A percentile compares a stretch with the other conserved stretches of the same genome.
These are phyloP conservation scores for Talaromyces marneffei DNA, from an alignment of 2,329 filamentous ascomycete genomes.

Conservation along the genomic window DNA sequence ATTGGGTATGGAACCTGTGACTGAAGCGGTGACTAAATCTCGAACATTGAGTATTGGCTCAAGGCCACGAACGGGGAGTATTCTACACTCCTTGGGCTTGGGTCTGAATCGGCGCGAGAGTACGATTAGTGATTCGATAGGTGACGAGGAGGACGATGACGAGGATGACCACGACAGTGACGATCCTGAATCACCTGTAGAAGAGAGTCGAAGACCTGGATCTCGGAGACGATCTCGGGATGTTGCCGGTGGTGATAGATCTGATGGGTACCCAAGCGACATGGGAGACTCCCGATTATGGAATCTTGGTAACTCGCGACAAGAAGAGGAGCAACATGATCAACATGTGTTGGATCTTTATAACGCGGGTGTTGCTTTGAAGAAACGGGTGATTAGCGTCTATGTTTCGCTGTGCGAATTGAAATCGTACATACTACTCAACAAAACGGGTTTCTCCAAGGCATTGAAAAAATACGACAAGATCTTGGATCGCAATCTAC, in stretches of 20 bases:
- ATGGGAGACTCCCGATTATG: conserved; percentile 32
- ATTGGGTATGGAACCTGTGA: conserved; percentile 39
- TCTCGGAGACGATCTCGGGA: conserved; percentile 19
- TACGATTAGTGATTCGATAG: conserved; percentile 47
- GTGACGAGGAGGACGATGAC: conserved; percentile 42
- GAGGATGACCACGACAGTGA: conserved; percentile 51
- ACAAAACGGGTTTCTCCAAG: conserved; percentile 93
- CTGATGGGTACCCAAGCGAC: conserved; percentile 28
- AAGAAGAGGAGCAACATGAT: conserved; percentile 73
- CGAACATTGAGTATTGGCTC: conserved; percentile 38
- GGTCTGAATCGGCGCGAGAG: conserved; percentile 41
- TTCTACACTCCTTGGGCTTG: conserved; percentile 49
- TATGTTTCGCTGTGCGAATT: conserved; percentile 94
- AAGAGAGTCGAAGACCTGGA: conserved; percentile 30
- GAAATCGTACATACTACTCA: conserved; percentile 92
- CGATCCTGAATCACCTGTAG: conserved; percentile 51
- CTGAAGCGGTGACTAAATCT: conserved; percentile 38
- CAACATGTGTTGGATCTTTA: conserved; percentile 62
- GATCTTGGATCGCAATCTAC: conserved; percentile 76
- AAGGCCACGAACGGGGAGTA: conserved; percentile 42
- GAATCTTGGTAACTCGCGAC: conserved; percentile 27
- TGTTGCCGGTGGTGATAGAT: conserved; percentile 20
- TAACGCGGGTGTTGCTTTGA: conserved; percentile 73
- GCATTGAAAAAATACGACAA: conserved; percentile 99
- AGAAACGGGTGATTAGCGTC: conserved; percentile 79